Base-by-base conservation (phyloP, 129 eudicot species). In the Flaveria trinervia region DNA sequence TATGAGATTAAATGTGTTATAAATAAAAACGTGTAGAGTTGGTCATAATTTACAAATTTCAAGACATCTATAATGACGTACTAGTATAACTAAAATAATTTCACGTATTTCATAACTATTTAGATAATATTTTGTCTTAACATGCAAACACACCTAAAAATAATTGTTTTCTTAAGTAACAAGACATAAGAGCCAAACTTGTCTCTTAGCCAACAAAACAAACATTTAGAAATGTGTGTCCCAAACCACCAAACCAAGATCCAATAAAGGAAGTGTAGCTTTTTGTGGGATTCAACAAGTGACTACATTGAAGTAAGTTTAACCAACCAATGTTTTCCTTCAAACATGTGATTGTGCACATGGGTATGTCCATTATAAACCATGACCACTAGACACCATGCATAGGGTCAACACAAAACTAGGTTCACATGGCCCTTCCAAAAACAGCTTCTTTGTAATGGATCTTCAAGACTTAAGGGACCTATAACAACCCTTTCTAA, bases 331-430 rank as follows among this genome's bases (percentile, higher is more conserved):
- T 33, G 71, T 79, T 71, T 79, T 72, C 30, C 72, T 39, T 65
- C 45, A 73, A 78, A 61, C 83, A 79, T 79, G 83, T 73, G 76
- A 56, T 62, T 14, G 60, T 56, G 51, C 70, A 80, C 79, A 66
- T 80, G 83, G 73, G 62, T 80, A 65, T 80, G 69, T 73, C 79
- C 59, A 72, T 57, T 25, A 56, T 44, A 62, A 13, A 9, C 45
- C 12, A 62, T 62, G 68, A 62, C 68, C 68, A 62, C 68, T 62
- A 62, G 45, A 30, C 68, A 62, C 68, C 68, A 26, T 28, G 45
- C 25, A 26, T 5, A 15, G 68, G 68, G 68, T 62, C 68, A 62
- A 62, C 68, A 62, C 68, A 62, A 62, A 30, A 62, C 68, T 30
- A 39, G 77, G 14, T 50, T 74, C 77, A 79, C 83, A 64, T 79